A percentile compares a stretch with the other conserved stretches of the same genome.
phyloP scores from a whole-genome alignment of 441 rosid genomes.

The Cnidoscolus chayamansa region DNA sequence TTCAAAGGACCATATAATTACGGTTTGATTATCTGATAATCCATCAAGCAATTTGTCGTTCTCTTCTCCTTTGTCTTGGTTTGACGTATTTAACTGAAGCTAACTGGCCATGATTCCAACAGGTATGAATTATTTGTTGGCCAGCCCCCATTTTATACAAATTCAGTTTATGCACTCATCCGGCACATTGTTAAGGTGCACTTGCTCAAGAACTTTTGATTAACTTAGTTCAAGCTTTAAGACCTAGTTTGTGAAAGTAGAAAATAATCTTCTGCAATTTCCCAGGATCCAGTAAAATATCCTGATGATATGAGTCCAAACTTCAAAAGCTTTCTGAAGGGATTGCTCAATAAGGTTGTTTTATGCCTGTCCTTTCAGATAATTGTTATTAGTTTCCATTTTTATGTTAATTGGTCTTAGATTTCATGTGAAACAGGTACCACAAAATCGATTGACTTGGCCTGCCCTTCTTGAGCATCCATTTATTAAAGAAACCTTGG shows the following conservation, averaged over 20 bases:
- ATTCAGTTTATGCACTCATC: constrained; percentile 96
- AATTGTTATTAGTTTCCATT: constrained; percentile 13
- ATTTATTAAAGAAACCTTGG: constrained; percentile 71
- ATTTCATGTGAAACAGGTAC: constrained; percentile 56
- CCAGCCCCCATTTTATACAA: constrained; percentile 95
- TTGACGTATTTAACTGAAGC: constrained; percentile 16
- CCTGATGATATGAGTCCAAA: constrained; percentile 86
- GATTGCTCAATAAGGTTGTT: constrained; percentile 88
- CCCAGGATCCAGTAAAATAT: constrained; percentile 94
- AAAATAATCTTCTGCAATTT: constrained; percentile 36
- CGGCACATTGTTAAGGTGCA: constrained; percentile 93
- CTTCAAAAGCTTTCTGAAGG: constrained; percentile 89
- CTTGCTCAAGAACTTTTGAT: constrained; percentile 8
- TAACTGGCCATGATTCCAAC: constrained; percentile 27
- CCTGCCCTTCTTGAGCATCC: constrained; percentile 96
- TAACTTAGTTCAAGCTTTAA: constrained; percentile 15
- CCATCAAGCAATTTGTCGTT: not conserved
- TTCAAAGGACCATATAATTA: not conserved
- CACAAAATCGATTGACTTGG: constrained; percentile 91
- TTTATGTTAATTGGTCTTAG: constrained; percentile 13
- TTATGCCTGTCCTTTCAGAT: constrained; percentile 12
- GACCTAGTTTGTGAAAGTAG: constrained; percentile 15
- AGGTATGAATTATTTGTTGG: constrained; percentile 98
- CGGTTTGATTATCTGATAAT: not conserved
- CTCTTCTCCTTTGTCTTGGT: constrained; percentile 2